Evolutionary conservation across 129 eudicot genomes (phyloP), one percentile per base, ranked within the genome.

Genomic region (Arctium minus): DNA sequence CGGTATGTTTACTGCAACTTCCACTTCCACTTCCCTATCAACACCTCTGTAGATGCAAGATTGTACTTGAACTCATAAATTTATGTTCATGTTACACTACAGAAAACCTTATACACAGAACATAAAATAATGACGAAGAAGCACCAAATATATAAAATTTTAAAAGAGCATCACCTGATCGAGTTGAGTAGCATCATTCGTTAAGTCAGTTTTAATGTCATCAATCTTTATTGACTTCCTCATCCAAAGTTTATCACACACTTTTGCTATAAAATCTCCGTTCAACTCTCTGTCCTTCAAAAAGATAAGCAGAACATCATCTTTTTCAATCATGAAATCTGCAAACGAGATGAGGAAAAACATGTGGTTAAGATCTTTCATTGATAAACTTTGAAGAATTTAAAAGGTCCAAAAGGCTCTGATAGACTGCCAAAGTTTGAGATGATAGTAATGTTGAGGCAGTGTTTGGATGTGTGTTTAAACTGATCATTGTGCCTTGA

Each of bases 251-350:
- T 67, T 85, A 85, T 96, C 95, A 74, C 91, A 87, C 65, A 90
- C 72, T 89, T 83, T 93, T 30, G 97, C 82, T 50, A 96, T 79
- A 73, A 96, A 79, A 88, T 96, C 97, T 67, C 98, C 97, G 81
- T 85, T 85, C 70, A 90, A 33, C 82, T 91, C 93, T 84, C 98
- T 93, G 31, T 96, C 99, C 77, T 88, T 90, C 38, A 91, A 73
- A 83, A 93, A 96, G 1, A 83, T 89, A 79, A 72, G 82, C 84
- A 93, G 48, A 75, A 93, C 94, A 74, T 91, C 92, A 77, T 96
- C 99, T 78, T 96, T 90, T 77, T 79, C 90, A 13, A 86, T 68
- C 78, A 88, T 88, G 73, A 84, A 70, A 80, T 81, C 98, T 94
- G 80, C 81, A 81, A 70, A 73, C 7, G 69, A 46, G 8, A 71